Evolutionary conservation across 2,329 filamentous ascomycete species (phyloP).

Genomic region (Rhynchosporium secalis): DNA sequence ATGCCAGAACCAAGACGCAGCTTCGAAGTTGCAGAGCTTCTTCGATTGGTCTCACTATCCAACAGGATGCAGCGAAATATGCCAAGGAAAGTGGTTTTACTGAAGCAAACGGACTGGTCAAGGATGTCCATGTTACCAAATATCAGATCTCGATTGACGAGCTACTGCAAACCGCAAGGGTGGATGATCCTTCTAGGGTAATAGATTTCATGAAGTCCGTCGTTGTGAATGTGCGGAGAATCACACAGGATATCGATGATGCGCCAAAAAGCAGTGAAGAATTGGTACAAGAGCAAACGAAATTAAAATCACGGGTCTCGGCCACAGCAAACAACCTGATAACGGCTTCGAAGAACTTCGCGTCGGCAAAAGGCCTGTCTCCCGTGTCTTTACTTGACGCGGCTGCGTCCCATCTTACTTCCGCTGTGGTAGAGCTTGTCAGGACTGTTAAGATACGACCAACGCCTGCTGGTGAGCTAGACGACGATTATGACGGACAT

Average conservation of each 20-base stretch:
- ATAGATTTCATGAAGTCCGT: constrained; percentile 87
- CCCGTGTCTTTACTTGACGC: constrained; percentile 94
- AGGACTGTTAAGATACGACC: constrained; percentile 79
- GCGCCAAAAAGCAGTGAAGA: constrained; percentile 52
- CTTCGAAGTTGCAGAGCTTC: constrained; percentile 77
- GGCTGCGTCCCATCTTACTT: constrained; percentile 85
- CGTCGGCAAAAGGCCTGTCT: constrained; percentile 76
- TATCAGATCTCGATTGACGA: constrained; percentile 96
- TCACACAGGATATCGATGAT: constrained; percentile 77
- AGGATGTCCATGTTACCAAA: constrained; percentile 89
- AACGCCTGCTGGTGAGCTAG: constrained; percentile 73
- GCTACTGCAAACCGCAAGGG: constrained; percentile 73
- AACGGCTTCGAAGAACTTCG: constrained; percentile 91
- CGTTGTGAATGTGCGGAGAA: constrained; percentile 76
- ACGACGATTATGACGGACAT: constrained; percentile 70
- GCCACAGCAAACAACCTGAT: constrained; percentile 94
- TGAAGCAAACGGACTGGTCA: constrained; percentile 74
- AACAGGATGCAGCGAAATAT: constrained; percentile 69
- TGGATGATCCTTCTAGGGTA: constrained; percentile 70
- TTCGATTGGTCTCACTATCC: constrained; percentile 70
- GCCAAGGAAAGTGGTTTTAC: constrained; percentile 67
- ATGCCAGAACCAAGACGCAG: constrained; percentile 85
- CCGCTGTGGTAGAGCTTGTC: constrained; percentile 82
- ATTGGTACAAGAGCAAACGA: constrained; percentile 58
- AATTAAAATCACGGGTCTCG: constrained; percentile 80